phyloP scores from a whole-genome alignment of 352 stramenopile genomes.

The Aphanomyces euteiches region DNA sequence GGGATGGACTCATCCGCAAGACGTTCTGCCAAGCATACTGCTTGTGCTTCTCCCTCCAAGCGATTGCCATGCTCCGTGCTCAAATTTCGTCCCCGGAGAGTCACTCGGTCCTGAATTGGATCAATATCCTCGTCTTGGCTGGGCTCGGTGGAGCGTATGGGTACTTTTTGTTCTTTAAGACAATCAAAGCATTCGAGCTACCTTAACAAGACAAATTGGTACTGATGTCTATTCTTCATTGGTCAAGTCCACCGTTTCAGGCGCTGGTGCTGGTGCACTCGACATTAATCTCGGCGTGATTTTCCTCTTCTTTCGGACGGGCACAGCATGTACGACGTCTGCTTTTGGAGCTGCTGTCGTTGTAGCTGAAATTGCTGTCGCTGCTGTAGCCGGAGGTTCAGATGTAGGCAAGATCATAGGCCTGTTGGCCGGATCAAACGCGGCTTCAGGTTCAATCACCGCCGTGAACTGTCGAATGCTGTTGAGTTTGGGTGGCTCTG shows the following conservation, averaged over 20 bases:
- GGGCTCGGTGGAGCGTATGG: slow-evolving; percentile 65
- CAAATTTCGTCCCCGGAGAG: slow-evolving; percentile 66
- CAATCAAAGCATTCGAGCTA: slow-evolving; percentile 85
- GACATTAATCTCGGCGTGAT: slow-evolving; percentile 51
- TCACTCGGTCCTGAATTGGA: slow-evolving; percentile 76
- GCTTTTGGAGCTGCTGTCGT: too few species aligned
- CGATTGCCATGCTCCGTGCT: slow-evolving; percentile 62
- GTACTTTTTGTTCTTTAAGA: slow-evolving; percentile 84
- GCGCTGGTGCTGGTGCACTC: background rate
- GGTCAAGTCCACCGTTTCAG: background rate
- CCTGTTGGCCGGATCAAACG: slow-evolving; percentile 13
- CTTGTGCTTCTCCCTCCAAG: slow-evolving; percentile 81
- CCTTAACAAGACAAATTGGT: slow-evolving; percentile 30
- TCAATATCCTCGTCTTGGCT: slow-evolving; percentile 72
- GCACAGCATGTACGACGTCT: slow-evolving; percentile 53
- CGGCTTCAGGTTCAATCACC: slow-evolving; percentile 2
- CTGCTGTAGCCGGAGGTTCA: too few species aligned
- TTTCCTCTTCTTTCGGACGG: slow-evolving; percentile 81
- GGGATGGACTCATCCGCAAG: slow-evolving; percentile 73
- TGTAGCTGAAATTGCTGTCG: too few species aligned
- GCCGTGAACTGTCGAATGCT: slow-evolving; percentile 19
- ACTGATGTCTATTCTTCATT: background rate
- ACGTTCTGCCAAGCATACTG: slow-evolving; percentile 87
- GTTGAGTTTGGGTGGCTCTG: slow-evolving; percentile 33
- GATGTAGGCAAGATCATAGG: background rate